phyloP scores from a whole-genome alignment of 768 basidiomycete species.

The Rhodotorula sphaerocarpa region DNA sequence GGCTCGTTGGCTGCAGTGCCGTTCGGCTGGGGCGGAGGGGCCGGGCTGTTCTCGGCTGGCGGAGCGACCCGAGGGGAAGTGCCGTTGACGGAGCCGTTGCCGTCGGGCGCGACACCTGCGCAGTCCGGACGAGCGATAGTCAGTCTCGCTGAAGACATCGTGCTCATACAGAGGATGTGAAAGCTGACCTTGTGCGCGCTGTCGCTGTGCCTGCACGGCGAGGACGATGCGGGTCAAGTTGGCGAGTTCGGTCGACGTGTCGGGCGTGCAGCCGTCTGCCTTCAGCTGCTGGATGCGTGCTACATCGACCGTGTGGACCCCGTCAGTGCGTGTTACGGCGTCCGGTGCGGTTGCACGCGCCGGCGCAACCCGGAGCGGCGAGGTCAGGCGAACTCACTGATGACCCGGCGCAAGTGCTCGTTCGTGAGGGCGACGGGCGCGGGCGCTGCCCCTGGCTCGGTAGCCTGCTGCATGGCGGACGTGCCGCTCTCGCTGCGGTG shows the following conservation, averaged over 20 bases:
- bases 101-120: constrained; percentile 20
- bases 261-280: constrained; percentile 49
- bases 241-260: constrained; percentile 49
- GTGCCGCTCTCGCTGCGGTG: no score
- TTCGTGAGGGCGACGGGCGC: neutral
- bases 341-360: neutral
- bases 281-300: constrained; percentile 48
- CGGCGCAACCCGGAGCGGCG: no score
- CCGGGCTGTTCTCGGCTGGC: constrained; percentile 14
- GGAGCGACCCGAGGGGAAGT: neutral
- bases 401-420: neutral
- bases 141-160: no score
- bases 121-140: no score
- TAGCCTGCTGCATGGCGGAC: neutral
- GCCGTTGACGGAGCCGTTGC: neutral
- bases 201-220: constrained; percentile 40
- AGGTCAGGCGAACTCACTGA: constrained; percentile 7
- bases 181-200: constrained; percentile 29
- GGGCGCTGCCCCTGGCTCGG: neutral
- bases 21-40: neutral
- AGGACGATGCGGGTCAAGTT: constrained; percentile 47
- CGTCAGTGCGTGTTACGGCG: neutral
- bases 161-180: neutral
- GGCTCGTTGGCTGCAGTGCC: constrained; percentile 14
- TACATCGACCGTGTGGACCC: constrained; percentile 40